These are phyloP conservation scores for Diaporthe destruens DNA, from an alignment of 2,329 filamentous ascomycete species.

Conservation along the genomic window DNA sequence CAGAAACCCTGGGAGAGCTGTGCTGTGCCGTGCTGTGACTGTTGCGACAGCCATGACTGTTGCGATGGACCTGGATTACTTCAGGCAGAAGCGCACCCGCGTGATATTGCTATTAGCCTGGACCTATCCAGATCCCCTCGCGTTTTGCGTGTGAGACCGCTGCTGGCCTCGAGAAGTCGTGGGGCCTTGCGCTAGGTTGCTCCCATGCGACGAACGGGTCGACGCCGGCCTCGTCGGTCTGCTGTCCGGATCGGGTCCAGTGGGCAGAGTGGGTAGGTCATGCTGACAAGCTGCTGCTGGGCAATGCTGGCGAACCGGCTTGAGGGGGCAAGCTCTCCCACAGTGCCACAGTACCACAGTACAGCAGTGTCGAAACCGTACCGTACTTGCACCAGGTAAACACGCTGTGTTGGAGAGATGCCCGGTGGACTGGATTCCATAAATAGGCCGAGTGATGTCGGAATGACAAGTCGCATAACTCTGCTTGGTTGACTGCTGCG, in stretches of 20 bases:
- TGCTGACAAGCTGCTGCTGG: background rate
- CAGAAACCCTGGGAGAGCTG: background rate
- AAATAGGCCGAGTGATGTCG: conserved; percentile 29
- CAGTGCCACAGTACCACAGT: too few relatives aligned
- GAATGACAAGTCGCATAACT: background rate
- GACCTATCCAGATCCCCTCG: background rate
- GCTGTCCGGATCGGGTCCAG: background rate
- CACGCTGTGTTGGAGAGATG: too few relatives aligned
- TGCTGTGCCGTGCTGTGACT: conserved; percentile 29
- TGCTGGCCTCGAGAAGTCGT: conserved; percentile 1
- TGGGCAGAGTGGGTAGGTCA: background rate
- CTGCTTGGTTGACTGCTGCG: background rate
- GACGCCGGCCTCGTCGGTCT: background rate
- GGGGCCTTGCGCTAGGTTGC: background rate
- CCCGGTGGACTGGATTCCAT: conserved; percentile 11
- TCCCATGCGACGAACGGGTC: background rate
- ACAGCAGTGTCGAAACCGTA: background rate
- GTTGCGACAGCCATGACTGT: background rate
- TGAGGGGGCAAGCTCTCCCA: too few relatives aligned
- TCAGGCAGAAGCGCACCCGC: background rate
- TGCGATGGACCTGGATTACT: background rate
- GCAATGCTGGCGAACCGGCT: background rate
- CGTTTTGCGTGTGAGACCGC: background rate
- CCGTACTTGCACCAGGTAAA: background rate
- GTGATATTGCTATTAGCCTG: background rate